A percentile compares a stretch with the other conserved stretches of the same genome.
phyloP scores from a whole-genome alignment of 2,329 filamentous ascomycete species.

The Colletotrichum sp. region DNA sequence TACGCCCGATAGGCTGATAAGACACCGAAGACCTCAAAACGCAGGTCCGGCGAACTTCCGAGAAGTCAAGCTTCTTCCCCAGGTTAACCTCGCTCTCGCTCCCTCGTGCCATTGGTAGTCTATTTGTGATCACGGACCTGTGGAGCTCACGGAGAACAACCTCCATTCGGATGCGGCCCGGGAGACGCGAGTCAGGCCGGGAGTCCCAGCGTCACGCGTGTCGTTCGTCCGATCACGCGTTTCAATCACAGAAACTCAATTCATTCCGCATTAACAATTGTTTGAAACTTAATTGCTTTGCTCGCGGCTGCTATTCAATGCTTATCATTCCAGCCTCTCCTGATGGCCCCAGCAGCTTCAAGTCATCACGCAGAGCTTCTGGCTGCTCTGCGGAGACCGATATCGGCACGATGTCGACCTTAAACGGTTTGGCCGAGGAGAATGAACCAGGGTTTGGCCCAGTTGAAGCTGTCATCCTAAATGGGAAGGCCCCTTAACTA shows the following conservation, averaged over 20 bases:
- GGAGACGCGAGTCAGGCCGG: neutral
- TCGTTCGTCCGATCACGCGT: neutral
- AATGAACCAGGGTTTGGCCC: neutral
- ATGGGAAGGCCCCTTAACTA: neutral
- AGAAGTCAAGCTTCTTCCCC: neutral
- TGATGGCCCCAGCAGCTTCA: neutral
- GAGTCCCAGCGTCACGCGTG: neutral
- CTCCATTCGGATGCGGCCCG: neutral
- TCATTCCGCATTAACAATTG: neutral
- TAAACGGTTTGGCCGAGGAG: neutral
- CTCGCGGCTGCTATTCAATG: neutral
- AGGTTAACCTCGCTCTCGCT: neutral
- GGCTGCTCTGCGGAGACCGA: neutral
- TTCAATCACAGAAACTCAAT: neutral
- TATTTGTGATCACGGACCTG: neutral
- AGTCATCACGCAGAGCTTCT: neutral
- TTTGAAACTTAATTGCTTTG: neutral
- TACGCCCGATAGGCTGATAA: neutral
- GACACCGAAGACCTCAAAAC: neutral
- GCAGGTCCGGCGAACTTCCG: neutral
- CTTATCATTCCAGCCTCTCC: neutral
- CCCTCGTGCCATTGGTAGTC: neutral
- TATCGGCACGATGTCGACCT: neutral
- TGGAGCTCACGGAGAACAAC: neutral
- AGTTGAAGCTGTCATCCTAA: neutral